A percentile compares a stretch with the other conserved stretches of the same genome.
These are phyloP conservation scores for Amphichorda felina DNA, from an alignment of 2,329 filamentous ascomycete genomes.

Conservation along the genomic window DNA sequence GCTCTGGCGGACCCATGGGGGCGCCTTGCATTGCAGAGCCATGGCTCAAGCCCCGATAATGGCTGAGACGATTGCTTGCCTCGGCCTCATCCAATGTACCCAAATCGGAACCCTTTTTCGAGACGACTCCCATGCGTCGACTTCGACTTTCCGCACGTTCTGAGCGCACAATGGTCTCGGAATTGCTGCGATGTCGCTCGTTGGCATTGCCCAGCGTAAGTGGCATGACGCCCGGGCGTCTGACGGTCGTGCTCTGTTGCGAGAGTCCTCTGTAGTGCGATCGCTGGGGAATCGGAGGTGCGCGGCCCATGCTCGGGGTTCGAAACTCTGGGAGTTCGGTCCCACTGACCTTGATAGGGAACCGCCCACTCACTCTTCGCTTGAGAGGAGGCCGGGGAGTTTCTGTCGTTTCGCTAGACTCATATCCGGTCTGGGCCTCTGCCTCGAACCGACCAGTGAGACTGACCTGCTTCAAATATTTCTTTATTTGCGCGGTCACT, in stretches of 20 bases:
- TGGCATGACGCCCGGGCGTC: constrained; percentile 63
- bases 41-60: constrained; percentile 54
- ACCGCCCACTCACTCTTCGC: constrained; percentile 51
- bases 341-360: constrained; percentile 62
- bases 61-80: constrained; percentile 52
- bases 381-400: constrained; percentile 61
- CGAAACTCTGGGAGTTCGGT: constrained; percentile 55
- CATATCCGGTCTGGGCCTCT: constrained; percentile 34
- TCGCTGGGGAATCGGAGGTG: constrained; percentile 63
- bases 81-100: constrained; percentile 51
- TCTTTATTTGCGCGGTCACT: constrained; percentile 50
- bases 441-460: constrained; percentile 37
- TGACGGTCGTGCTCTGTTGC: constrained; percentile 51
- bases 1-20: constrained; percentile 33
- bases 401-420: constrained; percentile 63
- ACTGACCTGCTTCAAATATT: constrained; percentile 41
- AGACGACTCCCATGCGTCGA: constrained; percentile 52
- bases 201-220: constrained; percentile 57
- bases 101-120: constrained; percentile 46
- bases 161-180: constrained; percentile 43
- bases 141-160: constrained; percentile 43
- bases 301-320: constrained; percentile 53
- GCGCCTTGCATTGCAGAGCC: constrained; percentile 55
- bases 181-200: constrained; percentile 56
- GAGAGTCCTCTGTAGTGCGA: constrained; percentile 72